Base-by-base conservation (phyloP, 2,329 filamentous ascomycete species). In the Pseudogymnoascus destructans region DNA sequence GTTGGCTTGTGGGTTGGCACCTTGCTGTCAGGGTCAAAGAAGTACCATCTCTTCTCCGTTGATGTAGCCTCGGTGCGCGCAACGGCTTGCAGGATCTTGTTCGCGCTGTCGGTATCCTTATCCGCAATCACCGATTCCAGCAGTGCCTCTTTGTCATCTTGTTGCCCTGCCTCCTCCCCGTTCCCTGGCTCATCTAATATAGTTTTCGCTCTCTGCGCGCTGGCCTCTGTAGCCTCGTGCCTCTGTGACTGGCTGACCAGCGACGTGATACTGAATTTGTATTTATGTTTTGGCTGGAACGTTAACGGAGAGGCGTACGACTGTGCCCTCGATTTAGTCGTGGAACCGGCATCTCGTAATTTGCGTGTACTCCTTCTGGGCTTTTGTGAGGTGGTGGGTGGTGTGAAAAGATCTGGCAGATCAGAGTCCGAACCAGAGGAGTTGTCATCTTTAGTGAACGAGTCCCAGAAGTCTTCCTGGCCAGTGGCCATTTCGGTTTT, bases 251-350 rank as follows among this genome's bases (percentile, higher is more conserved):
- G 77, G 49, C 74, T 78, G 38, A 85, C 73, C 7, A 90, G 74
- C 1, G 78, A 75, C 59, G 81, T 79, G 58, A 89, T 70, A 58
- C 84, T 79, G 62, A 84, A 85, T 62, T 79, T 83, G 68, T 84
- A 82, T 65, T 77, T 17, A 17, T 52, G 46, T 30, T 52, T 79
- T 13, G 76, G 72, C 46, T 74, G 73, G 58, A 77, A 70, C 1
- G 77, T 73, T 55, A 80, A 64, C 4, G 80, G 78, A 3, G 79
- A 80, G 7, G 70, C 66, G 59, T 70, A 70, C 30, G 66, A 67
- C 7, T 70, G 66, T 4, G 73, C 73, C 46, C 73, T 72, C 57
- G 76, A 72, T 63, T 79, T 79, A 8, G 76, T 72, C 59, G 38
- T 27, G 10, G 36, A 30, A 11, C 58, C n/a, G 30, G 42, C 3